Evolutionary conservation across 1,139 yeast species (phyloP).

Genomic region (Pichia sp.): DNA sequence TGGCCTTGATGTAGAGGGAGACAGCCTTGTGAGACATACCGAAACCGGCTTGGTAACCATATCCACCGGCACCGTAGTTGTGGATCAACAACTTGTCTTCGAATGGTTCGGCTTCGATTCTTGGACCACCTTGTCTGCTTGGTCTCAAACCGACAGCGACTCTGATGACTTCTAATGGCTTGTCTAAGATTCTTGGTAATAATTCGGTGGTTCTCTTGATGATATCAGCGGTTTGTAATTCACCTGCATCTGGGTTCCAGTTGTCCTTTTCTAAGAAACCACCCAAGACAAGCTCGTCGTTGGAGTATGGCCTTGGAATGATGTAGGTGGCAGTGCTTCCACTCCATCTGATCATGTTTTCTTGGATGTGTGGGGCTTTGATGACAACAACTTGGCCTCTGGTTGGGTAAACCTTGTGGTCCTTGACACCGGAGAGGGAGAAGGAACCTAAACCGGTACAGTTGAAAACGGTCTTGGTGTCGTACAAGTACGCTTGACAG

Average conservation of each 20-base stretch:
- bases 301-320: constrained; percentile 65
- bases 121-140: constrained; percentile 63
- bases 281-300: constrained; percentile 63
- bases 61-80: constrained; percentile 76
- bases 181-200: constrained; percentile 49
- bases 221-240: constrained; percentile 55
- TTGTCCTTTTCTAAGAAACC: constrained; percentile 61
- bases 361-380: constrained; percentile 53
- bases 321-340: constrained; percentile 56
- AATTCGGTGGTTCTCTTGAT: constrained; percentile 52
- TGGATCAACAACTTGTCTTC: constrained; percentile 48
- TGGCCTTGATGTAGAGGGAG: constrained; percentile 20
- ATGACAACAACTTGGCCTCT: constrained; percentile 71
- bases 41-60: constrained; percentile 72
- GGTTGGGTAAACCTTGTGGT: constrained; percentile 54
- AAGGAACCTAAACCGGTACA: constrained; percentile 70
- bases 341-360: constrained; percentile 52
- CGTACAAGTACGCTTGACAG: constrained; percentile 46
- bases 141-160: constrained; percentile 73
- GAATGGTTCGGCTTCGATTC: constrained; percentile 52
- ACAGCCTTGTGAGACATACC: constrained; percentile 61
- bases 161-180: constrained; percentile 49
- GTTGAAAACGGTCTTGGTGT: constrained; percentile 56
- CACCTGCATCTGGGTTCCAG: constrained; percentile 56
- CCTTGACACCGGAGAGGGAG: constrained; percentile 57